phyloP scores from a whole-genome alignment of 208 protist species.

The Crithidia sp. region DNA sequence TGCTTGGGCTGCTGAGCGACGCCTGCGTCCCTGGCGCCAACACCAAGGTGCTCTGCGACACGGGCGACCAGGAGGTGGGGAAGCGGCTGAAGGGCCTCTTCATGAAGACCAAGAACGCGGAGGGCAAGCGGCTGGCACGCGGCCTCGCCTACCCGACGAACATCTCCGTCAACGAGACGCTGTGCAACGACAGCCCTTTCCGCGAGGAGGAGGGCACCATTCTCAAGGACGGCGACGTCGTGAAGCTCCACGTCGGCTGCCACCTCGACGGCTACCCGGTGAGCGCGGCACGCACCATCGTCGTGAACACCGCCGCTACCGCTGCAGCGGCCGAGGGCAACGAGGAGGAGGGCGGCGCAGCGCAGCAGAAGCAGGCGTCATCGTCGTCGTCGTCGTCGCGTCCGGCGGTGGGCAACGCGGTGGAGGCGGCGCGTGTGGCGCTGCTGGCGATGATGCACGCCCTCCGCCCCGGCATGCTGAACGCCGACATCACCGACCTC shows the following conservation, averaged over 20 bases:
- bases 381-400: conserved; percentile 16
- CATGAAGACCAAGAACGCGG: conserved; percentile 68
- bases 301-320: conserved; percentile 47
- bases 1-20: conserved; percentile 78
- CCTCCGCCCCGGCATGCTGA: conserved; percentile 76
- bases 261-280: conserved; percentile 98
- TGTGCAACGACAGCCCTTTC: conserved; percentile 97
- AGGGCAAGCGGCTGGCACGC: conserved; percentile 67
- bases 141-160: conserved; percentile 98
- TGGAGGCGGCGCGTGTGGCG: conserved; percentile 95
- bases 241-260: conserved; percentile 97
- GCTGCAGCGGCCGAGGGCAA: conserved; percentile 1
- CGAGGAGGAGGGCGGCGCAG: conserved; percentile 10
- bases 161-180: conserved; percentile 96
- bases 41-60: conserved; percentile 72
- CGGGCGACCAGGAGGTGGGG: conserved; percentile 63
- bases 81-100: conserved; percentile 62
- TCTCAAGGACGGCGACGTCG: conserved; percentile 92
- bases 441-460: conserved; percentile 87
- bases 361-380: not conserved
- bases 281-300: conserved; percentile 93
- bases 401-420: conserved; percentile 82
- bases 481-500: conserved; percentile 93
- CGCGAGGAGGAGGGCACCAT: conserved; percentile 64
- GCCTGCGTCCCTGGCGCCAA: conserved; percentile 76